These are phyloP conservation scores for Alliaria petiolata DNA, from an alignment of 345 rosid genomes.

Conservation along the genomic window DNA sequence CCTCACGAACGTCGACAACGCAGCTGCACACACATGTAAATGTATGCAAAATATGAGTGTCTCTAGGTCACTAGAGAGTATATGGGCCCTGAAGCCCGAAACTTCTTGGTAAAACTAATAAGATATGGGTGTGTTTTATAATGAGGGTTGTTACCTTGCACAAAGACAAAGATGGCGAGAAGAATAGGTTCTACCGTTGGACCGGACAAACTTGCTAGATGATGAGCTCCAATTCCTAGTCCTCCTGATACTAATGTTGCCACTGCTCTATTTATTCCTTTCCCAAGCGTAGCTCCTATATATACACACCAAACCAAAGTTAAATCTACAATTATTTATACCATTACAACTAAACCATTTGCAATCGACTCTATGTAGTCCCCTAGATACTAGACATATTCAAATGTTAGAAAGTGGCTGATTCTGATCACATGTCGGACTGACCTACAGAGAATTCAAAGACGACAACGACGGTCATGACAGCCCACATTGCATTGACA, in stretches of 20 bases:
- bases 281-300: conserved; percentile 58
- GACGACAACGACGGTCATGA: conserved; percentile 78
- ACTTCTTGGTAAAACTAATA: not conserved
- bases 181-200: conserved; percentile 51
- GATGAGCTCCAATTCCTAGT: conserved; percentile 67
- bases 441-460: conserved; percentile 73
- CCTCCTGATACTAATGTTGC: conserved; percentile 72
- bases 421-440: conserved; percentile 3
- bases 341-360: not conserved
- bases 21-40: conserved; percentile 40
- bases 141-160: conserved; percentile 39
- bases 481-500: conserved; percentile 72
- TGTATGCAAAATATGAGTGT: not conserved
- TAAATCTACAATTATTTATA: not conserved
- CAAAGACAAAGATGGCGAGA: conserved; percentile 59
- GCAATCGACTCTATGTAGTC: not conserved
- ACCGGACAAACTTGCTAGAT: conserved; percentile 55
- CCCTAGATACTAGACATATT: not conserved
- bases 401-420: not conserved
- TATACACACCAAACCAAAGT: not conserved
- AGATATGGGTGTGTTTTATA: too few relatives aligned
- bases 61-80: not conserved
- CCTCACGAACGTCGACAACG: conserved; percentile 54
- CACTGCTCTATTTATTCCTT: conserved; percentile 65
- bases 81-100: not conserved